Evolutionary conservation across 2,329 filamentous ascomycete genomes (phyloP), one percentile per base, ranked within the genome.

Genomic region (Trichophyton verrucosum): DNA sequence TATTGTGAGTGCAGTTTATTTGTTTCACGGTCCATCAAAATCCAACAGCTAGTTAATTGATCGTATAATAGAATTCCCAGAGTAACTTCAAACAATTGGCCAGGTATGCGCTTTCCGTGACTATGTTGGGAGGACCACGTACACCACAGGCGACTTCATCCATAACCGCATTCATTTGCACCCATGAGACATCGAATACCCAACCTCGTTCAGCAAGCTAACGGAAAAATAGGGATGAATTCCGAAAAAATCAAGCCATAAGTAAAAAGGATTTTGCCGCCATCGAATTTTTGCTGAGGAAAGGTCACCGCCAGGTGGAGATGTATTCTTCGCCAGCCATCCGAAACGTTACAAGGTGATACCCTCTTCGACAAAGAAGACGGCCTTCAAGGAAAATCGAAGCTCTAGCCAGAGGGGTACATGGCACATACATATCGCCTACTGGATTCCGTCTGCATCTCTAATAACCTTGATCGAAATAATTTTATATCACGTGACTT

Each of bases 201-300:
- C 6, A 33, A n/a, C 20, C 33, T 57, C 27, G 49, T n/a, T 6
- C 4, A 30, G 11, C 24, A 8, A 11, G 6, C 56, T 42, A 27
- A 58, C 7, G 9, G 17, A 2, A 9, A n/a, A n/a, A 2, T 61
- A 91, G 89, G 66, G 73, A 78, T 30, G 90, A 96, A 70, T 97
- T 99, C 70, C 78, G 84, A 44, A 88, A 87, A 70, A 81, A 88
- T 69, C 70, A 83, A 11, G 70, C 73, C 7, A 73, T 95, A 60
- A 86, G 88, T 72, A 94, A 89, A 75, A 90, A 89, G 67, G 90
- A 96, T 70, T 96, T 96, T 73, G 79, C 81, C 15, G 86, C 90
- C 4, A 86, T 96, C 61, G 91, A 96, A 73, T 94, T 89, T 72
- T 77, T 95, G 38, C 71, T 96, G 58, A 82, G 91, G 63, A 92